phyloP scores from a whole-genome alignment of 345 rosid species.

The Eucalyptus sideroxylon region DNA sequence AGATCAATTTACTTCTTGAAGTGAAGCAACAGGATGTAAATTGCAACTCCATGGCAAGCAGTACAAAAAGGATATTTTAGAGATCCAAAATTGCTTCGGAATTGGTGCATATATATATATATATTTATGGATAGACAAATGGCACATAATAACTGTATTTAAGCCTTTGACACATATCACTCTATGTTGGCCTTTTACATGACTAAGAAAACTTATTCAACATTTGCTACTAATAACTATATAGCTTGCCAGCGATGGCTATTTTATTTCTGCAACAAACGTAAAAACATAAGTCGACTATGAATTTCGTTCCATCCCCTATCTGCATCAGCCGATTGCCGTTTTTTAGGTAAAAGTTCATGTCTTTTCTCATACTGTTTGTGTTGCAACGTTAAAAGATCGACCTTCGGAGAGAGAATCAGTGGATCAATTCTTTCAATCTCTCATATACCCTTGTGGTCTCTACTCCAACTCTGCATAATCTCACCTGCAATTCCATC shows the following conservation, averaged over 20 bases:
- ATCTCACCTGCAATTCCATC: slow-evolving; percentile 15
- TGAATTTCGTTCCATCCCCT: neutral
- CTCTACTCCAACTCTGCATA: slow-evolving; percentile 39
- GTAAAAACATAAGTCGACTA: neutral
- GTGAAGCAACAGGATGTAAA: neutral
- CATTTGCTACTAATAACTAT: neutral
- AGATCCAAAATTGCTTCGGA: neutral
- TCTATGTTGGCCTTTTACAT: neutral
- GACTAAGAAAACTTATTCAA: neutral
- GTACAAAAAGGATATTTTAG: neutral
- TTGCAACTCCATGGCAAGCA: neutral
- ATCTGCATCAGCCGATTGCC: neutral
- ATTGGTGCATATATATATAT: neutral
- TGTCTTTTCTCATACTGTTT: neutral
- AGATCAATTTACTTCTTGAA: neutral
- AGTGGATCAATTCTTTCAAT: slow-evolving; percentile 14
- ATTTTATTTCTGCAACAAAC: neutral
- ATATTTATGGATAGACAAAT: neutral
- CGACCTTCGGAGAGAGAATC: neutral
- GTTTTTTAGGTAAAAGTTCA: neutral
- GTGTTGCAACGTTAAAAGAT: neutral
- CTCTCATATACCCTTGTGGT: slow-evolving; percentile 25
- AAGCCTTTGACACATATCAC: neutral
- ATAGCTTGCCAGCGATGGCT: neutral
- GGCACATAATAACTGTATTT: neutral